Evolutionary conservation across 225 moss, liverwort and hornwort species (phyloP).

Genomic region (Ulota crispa): DNA sequence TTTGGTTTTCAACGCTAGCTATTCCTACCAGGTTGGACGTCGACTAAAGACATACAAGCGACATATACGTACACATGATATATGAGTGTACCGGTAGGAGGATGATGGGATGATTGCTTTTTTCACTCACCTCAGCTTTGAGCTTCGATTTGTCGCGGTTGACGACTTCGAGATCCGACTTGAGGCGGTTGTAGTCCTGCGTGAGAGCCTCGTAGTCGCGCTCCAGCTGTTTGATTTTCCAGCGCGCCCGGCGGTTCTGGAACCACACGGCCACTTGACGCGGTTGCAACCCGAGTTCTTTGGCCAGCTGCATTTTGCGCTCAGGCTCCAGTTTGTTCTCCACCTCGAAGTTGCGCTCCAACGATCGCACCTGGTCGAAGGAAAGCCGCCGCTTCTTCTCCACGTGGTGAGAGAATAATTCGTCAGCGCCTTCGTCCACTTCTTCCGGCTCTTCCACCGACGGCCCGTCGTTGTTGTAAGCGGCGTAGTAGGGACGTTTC

Average conservation of each 20-base stretch:
- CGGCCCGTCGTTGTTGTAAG: conserved; percentile 60
- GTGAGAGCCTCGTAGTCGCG: conserved; percentile 87
- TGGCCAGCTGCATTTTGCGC: conserved; percentile 96
- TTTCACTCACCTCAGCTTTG: conserved; percentile 52
- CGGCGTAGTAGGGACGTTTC: conserved; percentile 63
- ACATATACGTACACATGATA: too few relatives aligned
- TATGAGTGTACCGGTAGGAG: too few relatives aligned
- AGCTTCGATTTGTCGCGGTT: conserved; percentile 70
- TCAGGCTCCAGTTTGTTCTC: conserved; percentile 99
- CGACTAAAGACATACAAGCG: neutral
- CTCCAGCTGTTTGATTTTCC: conserved; percentile 98
- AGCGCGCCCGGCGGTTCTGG: conserved; percentile 91
- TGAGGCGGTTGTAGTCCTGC: conserved; percentile 71
- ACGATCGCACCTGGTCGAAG: conserved; percentile 84
- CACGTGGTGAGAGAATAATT: conserved; percentile 66
- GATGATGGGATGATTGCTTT: neutral
- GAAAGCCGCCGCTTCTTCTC: conserved; percentile 93
- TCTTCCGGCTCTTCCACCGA: conserved; percentile 67
- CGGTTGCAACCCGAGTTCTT: conserved; percentile 87
- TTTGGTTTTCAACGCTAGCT: neutral
- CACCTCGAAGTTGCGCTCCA: conserved; percentile 96
- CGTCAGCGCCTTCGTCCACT: conserved; percentile 61
- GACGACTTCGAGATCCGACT: conserved; percentile 57
- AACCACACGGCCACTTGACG: conserved; percentile 99
- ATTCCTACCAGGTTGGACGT: neutral